Evolutionary conservation across 2,329 filamentous ascomycete genomes (phyloP), one percentile per base, ranked within the genome.

Genomic region (Diplodia corticola): DNA sequence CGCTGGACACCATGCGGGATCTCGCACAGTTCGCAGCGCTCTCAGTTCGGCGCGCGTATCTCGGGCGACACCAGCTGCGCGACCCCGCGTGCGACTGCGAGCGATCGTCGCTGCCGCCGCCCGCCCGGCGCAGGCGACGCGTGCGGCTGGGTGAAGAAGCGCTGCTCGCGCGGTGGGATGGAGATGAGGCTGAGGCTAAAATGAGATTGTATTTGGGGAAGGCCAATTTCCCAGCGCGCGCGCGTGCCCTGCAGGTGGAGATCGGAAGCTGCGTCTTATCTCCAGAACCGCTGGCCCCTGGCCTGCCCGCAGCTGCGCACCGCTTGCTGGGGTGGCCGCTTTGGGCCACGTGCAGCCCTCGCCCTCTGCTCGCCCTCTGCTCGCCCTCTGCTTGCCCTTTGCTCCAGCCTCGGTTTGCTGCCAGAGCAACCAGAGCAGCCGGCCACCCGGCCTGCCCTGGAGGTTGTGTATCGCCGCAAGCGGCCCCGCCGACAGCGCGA

Each of bases 181-280:
- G 37, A 60, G 55, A 60, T 30, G 55, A 60, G 55, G 55, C 55
- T 60, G 55, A 60, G 48, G 55, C 22, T 48, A 33, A 60, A 60
- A n/a, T n/a, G 55, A 60, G 37, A 60, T 60, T 60, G 55, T 46
- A 30, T 46, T 60, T 60, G 55, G 55, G 55, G 55, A 60, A 60
- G 37, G n/a, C 17, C 12, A 28, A 60, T 60, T 60, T 60, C 55
- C 55, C 55, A 40, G 28, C 33, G 54, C 17, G 40, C 15, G 40
- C 40, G 40, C 40, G 40, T 44, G 40, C 40, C 40, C 40, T 44
- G 40, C 26, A 30, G 33, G 22, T 57, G 37, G 37, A 46, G 55
- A 60, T 60, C 44, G 44, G 44, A 46, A 57, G 53, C 40, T 44
- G 40, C n/a, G 40, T 44, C 40, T 44, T 44, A 44, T 44, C 40